Percentiles rank a stretch among this genome's conserved stretches.
Evolutionary conservation across 345 rosid species (phyloP).

Genomic region (Lumnitzera littorea): DNA sequence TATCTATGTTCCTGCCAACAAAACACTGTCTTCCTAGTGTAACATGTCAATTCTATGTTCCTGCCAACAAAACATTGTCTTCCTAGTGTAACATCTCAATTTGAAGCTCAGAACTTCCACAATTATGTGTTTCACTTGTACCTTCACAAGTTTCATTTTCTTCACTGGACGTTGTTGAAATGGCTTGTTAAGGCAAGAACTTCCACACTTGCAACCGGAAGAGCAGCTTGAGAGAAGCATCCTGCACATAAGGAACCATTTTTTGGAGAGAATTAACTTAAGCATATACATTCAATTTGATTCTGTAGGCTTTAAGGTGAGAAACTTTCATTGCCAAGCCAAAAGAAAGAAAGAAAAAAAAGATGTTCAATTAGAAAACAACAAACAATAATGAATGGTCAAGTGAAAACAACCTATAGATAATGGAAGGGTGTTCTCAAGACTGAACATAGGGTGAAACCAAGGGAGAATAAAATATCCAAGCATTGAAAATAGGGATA

Average conservation of each 20-base stretch:
- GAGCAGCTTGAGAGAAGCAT: slow-evolving; percentile 95
- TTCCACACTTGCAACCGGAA: slow-evolving; percentile 86
- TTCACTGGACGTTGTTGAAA: slow-evolving; percentile 82
- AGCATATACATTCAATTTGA: neutral
- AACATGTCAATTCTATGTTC: neutral
- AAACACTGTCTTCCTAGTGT: no score
- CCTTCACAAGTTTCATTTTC: slow-evolving; percentile 88
- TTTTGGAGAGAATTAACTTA: neutral
- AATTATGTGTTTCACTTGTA: slow-evolving; percentile 13
- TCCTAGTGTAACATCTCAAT: neutral
- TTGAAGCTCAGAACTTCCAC: neutral
- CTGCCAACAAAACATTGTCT: no score
- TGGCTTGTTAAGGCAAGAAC: slow-evolving; percentile 76
- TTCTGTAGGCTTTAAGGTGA: neutral
- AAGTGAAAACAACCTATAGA: no score
- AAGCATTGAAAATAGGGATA: no score
- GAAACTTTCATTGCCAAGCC: no score
- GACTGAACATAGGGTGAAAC: no score
- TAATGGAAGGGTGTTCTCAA: no score
- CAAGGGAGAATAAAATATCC: no score
- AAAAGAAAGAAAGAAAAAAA: no score
- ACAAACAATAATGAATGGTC: no score
- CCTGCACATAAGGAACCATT: slow-evolving; percentile 33
- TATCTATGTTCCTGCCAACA: no score
- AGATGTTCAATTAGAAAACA: no score